Percentiles rank a stretch among this genome's conserved stretches.
phyloP scores from a whole-genome alignment of 257 asterid genomes.

The Rehmannia glutinosa region DNA sequence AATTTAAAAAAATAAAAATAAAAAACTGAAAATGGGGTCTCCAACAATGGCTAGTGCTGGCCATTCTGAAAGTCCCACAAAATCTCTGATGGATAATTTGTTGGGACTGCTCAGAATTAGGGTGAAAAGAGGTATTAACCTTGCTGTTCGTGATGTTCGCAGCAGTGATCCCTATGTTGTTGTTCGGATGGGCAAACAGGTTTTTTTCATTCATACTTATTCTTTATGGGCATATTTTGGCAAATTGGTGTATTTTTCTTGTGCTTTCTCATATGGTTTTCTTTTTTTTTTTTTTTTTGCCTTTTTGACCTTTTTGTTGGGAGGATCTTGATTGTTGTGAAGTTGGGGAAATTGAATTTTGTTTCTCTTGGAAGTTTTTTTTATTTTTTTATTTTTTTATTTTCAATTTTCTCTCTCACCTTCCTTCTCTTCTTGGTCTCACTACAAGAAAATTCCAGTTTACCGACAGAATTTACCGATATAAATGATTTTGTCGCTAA shows the following conservation, averaged over 20 bases:
- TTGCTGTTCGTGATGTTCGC: conserved; percentile 29
- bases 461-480: no score
- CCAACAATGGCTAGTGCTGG: not conserved
- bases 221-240: no score
- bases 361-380: no score
- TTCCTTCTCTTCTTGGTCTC: no score
- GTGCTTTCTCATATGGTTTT: no score
- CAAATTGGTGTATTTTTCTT: no score
- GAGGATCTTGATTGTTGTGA: not conserved
- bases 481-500: no score
- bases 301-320: not conserved
- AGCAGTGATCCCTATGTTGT: conserved; percentile 70
- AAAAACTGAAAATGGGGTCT: not conserved
- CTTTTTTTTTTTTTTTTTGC: not conserved
- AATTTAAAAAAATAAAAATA: no score
- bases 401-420: no score
- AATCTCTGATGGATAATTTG: not conserved
- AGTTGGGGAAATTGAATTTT: no score
- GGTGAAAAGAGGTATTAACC: conserved; percentile 41
- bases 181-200: conserved; percentile 52
- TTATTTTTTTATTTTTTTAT: no score
- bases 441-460: no score
- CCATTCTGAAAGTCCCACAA: not conserved
- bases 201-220: not conserved
- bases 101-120: conserved; percentile 41